phyloP scores from a whole-genome alignment of 2,329 filamentous ascomycete genomes.

The Aspergillus eucalypticola region DNA sequence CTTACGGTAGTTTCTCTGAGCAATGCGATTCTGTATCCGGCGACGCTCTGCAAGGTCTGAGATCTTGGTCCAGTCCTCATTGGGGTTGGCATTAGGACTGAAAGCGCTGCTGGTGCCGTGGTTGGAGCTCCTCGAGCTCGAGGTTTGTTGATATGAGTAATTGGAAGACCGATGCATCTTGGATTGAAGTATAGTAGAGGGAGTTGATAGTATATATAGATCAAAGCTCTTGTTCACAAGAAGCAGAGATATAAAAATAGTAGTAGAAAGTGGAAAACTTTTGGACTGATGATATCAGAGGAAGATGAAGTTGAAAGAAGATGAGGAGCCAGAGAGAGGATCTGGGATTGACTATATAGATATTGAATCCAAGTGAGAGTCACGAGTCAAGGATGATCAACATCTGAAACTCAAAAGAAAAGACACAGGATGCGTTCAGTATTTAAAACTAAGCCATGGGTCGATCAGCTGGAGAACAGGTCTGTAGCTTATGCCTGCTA shows the following conservation, averaged over 20 bases:
- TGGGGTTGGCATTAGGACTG: slow-evolving; percentile 88
- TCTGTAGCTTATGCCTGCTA: slow-evolving; percentile 22
- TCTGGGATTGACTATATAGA: slow-evolving; percentile 31
- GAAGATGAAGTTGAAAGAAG: slow-evolving; percentile 6
- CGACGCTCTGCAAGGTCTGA: slow-evolving; percentile 92
- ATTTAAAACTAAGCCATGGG: slow-evolving; percentile 23
- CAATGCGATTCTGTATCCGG: slow-evolving; percentile 95
- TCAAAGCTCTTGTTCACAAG: not conserved
- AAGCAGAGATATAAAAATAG: not conserved
- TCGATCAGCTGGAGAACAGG: slow-evolving; percentile 22
- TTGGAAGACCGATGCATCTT: slow-evolving; percentile 37
- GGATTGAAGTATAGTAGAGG: slow-evolving; percentile 4
- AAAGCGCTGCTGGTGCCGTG: slow-evolving; percentile 91
- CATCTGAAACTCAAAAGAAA: slow-evolving; percentile 12
- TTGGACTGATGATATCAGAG: not conserved
- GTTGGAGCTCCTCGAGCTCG: slow-evolving; percentile 63
- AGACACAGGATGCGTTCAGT: slow-evolving; percentile 16
- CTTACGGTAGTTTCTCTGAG: slow-evolving; percentile 94
- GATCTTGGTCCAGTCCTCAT: slow-evolving; percentile 99
- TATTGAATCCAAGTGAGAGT: slow-evolving; percentile 6
- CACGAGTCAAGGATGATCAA: slow-evolving; percentile 12
- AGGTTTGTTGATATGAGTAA: slow-evolving; percentile 29
- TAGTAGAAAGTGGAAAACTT: not conserved
- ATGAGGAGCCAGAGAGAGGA: slow-evolving; percentile 14
- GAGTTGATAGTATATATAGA: not conserved